Conservation (phyloP, 78 protist genomes). For the Capsaspora owczarzaki region DNA sequence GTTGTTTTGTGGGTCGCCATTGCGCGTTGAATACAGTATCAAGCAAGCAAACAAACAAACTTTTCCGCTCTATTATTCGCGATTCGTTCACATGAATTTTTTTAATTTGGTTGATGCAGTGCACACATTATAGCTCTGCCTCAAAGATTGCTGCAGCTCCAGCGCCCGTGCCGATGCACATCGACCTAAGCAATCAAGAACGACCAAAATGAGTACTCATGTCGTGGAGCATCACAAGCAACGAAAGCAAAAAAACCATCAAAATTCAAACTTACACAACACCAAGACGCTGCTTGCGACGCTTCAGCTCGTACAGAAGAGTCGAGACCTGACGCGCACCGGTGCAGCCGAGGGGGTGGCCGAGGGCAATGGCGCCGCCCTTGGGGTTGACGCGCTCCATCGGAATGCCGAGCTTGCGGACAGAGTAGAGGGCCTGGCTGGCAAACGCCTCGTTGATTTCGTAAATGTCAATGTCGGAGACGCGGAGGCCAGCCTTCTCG, state of each 20-base stretch:
- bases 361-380: constrained; percentile 96
- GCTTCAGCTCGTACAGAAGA: neutral
- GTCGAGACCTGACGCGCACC: constrained; percentile 43
- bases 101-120: too few species aligned
- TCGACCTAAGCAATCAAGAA: neutral
- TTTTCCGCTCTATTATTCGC: too few species aligned
- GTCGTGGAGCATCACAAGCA: neutral
- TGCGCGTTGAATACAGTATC: too few species aligned
- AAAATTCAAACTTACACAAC: neutral
- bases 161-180: neutral
- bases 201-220: neutral
- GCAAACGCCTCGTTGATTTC: constrained; percentile 96
- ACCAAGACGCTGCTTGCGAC: neutral
- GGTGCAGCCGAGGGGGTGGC: constrained; percentile 97
- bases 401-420: constrained; percentile 37
- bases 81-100: too few species aligned
- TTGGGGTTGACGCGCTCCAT: constrained; percentile 77
- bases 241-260: neutral
- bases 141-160: neutral
- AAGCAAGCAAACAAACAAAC: too few species aligned
- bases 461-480: constrained; percentile 75
- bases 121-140: too few species aligned
- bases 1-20: too few species aligned
- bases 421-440: constrained; percentile 61
- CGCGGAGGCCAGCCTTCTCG: constrained; percentile 59